A percentile compares a stretch with the other conserved stretches of the same genome.
phyloP scores from a whole-genome alignment of 352 stramenopile genomes.

The Globisporangium spiculum region DNA sequence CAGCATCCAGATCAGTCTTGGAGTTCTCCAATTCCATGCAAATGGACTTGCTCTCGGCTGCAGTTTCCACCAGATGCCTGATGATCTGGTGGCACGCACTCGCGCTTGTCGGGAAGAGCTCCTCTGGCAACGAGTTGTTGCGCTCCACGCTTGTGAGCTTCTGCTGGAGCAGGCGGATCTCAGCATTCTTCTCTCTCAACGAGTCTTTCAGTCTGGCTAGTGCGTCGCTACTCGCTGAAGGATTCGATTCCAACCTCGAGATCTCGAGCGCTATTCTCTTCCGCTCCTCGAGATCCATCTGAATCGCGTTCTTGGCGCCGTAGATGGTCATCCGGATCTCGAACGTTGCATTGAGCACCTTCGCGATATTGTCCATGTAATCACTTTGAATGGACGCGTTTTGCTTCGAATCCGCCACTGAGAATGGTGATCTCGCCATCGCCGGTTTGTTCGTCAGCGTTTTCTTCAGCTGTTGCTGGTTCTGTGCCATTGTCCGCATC shows the following conservation, averaged over 20 bases:
- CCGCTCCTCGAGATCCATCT: conserved; percentile 47
- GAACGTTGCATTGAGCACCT: conserved; percentile 36
- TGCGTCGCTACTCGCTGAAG: conserved; percentile 18
- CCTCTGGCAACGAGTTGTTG: conserved; percentile 32
- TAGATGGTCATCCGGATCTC: conserved; percentile 46
- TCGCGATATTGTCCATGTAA: conserved; percentile 27
- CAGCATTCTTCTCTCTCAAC: conserved; percentile 47
- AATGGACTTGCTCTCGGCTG: conserved; percentile 36
- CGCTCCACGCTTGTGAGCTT: conserved; percentile 57
- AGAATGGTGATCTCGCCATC: not conserved
- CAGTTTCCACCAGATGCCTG: conserved; percentile 36
- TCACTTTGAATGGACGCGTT: conserved; percentile 5
- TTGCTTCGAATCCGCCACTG: conserved; percentile 1
- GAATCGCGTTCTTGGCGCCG: conserved; percentile 47
- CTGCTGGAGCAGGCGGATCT: conserved; percentile 62
- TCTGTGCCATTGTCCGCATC: conserved; percentile 30
- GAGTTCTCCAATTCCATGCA: conserved; percentile 35
- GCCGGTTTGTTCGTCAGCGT: conserved; percentile 13
- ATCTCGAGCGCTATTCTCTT: conserved; percentile 50
- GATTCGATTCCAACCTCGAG: conserved; percentile 20
- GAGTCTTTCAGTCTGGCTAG: conserved; percentile 33
- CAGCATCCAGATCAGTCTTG: conserved; percentile 29
- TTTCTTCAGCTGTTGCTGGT: conserved; percentile 31
- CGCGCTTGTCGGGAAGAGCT: conserved; percentile 41
- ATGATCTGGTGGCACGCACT: conserved; percentile 55